Conservation (phyloP, 495 filamentous ascomycete species). For the Daldinia concentrica region DNA sequence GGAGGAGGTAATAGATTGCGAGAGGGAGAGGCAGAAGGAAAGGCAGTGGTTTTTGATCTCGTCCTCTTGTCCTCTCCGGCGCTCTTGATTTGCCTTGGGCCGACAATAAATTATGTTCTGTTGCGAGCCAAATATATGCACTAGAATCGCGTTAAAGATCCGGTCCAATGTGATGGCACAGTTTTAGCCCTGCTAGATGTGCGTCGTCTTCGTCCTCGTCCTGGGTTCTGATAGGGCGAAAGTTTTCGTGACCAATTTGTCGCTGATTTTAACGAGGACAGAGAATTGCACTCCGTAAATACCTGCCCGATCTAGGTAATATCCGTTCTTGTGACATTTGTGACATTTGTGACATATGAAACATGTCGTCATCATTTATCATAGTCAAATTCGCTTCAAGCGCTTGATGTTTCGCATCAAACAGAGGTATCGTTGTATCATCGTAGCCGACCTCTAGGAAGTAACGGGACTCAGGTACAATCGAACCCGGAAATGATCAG, state of each 20-base stretch:
- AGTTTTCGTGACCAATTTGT: constrained; percentile 38
- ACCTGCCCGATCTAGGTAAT: constrained; percentile 24
- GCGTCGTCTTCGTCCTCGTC: not conserved
- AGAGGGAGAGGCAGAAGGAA: not conserved
- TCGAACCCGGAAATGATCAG: constrained; percentile 31
- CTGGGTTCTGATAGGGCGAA: constrained; percentile 29
- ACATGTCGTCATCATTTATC: constrained; percentile 33
- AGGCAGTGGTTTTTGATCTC: not conserved
- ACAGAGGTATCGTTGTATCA: not conserved
- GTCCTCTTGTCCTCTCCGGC: not conserved
- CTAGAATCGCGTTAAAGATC: constrained; percentile 29
- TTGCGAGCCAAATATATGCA: constrained; percentile 24
- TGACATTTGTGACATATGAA: constrained; percentile 2
- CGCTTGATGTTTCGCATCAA: constrained; percentile 17
- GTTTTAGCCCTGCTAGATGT: constrained; percentile 20
- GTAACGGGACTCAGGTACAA: constrained; percentile 17
- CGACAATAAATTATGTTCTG: not conserved
- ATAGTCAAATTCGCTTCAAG: constrained; percentile 22
- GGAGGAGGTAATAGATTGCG: constrained; percentile 33
- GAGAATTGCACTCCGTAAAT: constrained; percentile 27
- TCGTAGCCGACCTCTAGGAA: constrained; percentile 6
- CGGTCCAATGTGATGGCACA: constrained; percentile 30
- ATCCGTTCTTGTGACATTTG: not conserved
- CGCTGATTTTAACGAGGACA: constrained; percentile 34
- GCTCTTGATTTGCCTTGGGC: too few relatives aligned